Conservation (phyloP, 257 asterid genomes). For the Leonotis leonurus region DNA sequence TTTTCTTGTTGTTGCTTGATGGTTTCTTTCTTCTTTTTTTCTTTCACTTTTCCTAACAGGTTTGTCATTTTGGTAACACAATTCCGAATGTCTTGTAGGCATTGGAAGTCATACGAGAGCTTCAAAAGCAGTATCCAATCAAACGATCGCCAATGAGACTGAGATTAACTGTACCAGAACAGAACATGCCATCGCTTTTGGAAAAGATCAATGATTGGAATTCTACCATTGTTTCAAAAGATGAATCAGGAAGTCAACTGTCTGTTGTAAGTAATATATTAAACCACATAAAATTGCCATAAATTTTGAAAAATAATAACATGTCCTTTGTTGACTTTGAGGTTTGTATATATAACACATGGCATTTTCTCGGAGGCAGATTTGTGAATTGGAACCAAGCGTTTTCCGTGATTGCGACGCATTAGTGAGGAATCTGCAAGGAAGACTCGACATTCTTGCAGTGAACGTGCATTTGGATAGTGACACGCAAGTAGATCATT, state of each 20-base stretch:
- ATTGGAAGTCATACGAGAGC: slow-evolving; percentile 85
- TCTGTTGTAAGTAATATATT: slow-evolving; percentile 51
- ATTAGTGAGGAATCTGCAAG: slow-evolving; percentile 63
- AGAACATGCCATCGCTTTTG: slow-evolving; percentile 36
- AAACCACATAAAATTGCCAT: background rate
- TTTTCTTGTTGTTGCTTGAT: no score
- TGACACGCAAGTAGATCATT: slow-evolving; percentile 55
- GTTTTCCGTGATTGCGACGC: slow-evolving; percentile 75
- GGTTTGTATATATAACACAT: background rate
- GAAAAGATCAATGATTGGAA: slow-evolving; percentile 65
- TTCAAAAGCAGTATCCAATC: slow-evolving; percentile 82
- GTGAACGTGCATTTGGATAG: slow-evolving; percentile 74
- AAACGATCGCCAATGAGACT: slow-evolving; percentile 91
- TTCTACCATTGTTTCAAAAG: slow-evolving; percentile 48
- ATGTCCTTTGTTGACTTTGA: background rate
- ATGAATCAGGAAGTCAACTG: slow-evolving; percentile 56
- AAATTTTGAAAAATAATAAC: background rate
- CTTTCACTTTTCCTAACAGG: background rate
- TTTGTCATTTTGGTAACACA: background rate
- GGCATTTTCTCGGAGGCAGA: slow-evolving; percentile 30
- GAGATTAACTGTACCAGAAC: slow-evolving; percentile 55
- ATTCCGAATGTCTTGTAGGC: slow-evolving; percentile 44
- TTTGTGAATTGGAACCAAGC: slow-evolving; percentile 73
- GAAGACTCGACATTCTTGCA: slow-evolving; percentile 79
- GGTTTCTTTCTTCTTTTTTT: background rate